Base-by-base conservation (phyloP, 352 stramenopile species). In the Phytophthora cryptogea region DNA sequence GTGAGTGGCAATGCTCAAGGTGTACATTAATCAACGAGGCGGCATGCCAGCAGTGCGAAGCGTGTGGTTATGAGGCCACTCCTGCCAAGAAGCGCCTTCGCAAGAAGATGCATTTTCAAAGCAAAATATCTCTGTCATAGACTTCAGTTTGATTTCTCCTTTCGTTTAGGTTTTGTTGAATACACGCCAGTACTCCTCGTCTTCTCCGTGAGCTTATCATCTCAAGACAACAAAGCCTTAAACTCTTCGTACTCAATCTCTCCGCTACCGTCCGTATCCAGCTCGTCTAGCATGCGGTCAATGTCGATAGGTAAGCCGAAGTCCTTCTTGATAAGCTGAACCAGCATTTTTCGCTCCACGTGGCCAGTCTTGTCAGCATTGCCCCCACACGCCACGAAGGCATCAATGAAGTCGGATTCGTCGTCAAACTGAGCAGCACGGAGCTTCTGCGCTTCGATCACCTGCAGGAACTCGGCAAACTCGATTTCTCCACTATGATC, bases 161-260 rank as follows among this genome's bases (percentile, higher is more conserved):
- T 16, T 31, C 27, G 9, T 27, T 32, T 46, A 41, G 8, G 30
- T 17, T 56, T 39, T 35, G 39, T 53, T 51, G 32, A 37, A 37
- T n/a, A 37, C 32, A 47, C 35, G 20, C 20, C 36, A 32, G 31
- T 17, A 8, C 20, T 23, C 1, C 20, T 23, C 20, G 20, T 23
- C 20, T 23, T 23, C 20, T 23, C 20, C 20, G 20, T 23, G 20
- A 23, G 20, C 20, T 39, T 40, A 30, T 11, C 11, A 20, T 16
- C 33, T 52, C 85, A 84, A 6, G 88, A 97, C 11, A 98, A 66
- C 54, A 98, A 74, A 10, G 89, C 83, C 54, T 97, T 98, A 76
- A 98, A 98, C 71, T 98, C 95, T 32, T 98, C 90, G 79, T 97
- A 98, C 66, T 98, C 93, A 49, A 98, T 98, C 73, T 98, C 90